phyloP scores from a whole-genome alignment of 75 land plant species.

The Cupressus sempervirens region DNA sequence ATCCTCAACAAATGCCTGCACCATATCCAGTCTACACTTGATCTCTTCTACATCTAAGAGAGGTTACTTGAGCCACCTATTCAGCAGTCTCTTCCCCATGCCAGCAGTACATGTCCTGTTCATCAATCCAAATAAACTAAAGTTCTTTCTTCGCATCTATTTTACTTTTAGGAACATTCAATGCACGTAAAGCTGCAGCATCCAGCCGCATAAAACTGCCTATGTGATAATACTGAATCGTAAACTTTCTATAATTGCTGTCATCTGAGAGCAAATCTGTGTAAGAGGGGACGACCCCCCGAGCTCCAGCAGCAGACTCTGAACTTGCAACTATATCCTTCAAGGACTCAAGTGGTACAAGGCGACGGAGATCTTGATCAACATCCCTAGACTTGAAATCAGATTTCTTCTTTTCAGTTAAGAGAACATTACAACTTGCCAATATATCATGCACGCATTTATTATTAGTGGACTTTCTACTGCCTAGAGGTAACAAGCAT shows the following conservation, averaged over 20 bases:
- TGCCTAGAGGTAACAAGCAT: conserved; percentile 76
- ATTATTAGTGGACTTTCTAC: conserved; percentile 44
- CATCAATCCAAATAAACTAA: conserved; percentile 93
- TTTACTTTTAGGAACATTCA: conserved; percentile 87
- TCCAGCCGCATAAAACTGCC: conserved; percentile 90
- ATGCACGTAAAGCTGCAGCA: conserved; percentile 90
- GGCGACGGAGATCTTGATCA: conserved; percentile 79
- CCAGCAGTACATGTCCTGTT: conserved; percentile 99
- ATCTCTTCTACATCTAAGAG: conserved; percentile 83
- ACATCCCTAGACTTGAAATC: conserved; percentile 85
- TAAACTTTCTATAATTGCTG: conserved; percentile 79
- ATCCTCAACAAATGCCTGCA: conserved; percentile 92
- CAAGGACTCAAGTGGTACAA: conserved; percentile 74
- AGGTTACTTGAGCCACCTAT: conserved; percentile 98
- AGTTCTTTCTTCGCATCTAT: conserved; percentile 93
- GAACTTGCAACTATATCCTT: conserved; percentile 66
- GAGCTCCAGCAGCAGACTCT: conserved; percentile 72
- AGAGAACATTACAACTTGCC: conserved; percentile 68
- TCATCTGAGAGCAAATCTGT: conserved; percentile 88
- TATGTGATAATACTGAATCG: conserved; percentile 54
- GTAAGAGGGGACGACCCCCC: conserved; percentile 74
- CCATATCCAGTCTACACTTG: conserved; percentile 70
- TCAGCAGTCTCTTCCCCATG: conserved; percentile 91
- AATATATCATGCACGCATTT: conserved; percentile 65
- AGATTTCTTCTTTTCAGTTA: conserved; percentile 83